Conservation (phyloP, 345 rosid genomes). For the Pseudoturritis turrita region DNA sequence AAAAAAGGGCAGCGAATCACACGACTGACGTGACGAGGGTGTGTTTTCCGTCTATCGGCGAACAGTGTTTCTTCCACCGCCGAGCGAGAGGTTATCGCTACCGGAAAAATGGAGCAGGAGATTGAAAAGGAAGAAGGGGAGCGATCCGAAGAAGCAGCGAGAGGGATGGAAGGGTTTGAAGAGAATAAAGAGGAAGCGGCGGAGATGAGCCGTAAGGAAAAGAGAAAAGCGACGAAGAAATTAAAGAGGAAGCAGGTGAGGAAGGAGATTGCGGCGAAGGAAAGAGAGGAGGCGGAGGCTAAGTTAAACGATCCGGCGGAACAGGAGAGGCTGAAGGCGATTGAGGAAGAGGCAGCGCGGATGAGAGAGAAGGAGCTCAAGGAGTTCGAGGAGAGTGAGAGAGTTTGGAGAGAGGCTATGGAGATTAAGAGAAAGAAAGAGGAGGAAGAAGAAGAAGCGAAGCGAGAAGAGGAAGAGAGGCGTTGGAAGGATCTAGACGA, state of each 20-base stretch:
- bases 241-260: conserved; percentile 70
- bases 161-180: conserved; percentile 13
- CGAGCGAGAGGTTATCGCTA: conserved; percentile 1
- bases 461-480: conserved; percentile 39
- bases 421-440: conserved; percentile 52
- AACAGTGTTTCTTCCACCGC: not conserved
- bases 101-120: conserved; percentile 7
- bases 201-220: conserved; percentile 57
- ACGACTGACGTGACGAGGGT: not conserved
- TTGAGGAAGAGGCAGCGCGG: conserved; percentile 61
- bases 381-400: conserved; percentile 81
- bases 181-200: conserved; percentile 1
- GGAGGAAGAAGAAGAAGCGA: conserved; percentile 48
- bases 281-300: conserved; percentile 58
- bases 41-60: not conserved
- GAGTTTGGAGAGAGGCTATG: conserved; percentile 62
- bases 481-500: conserved; percentile 38
- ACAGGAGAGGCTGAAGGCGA: conserved; percentile 43
- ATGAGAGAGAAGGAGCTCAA: conserved; percentile 51
- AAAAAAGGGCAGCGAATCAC: not conserved
- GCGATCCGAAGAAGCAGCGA: not conserved
- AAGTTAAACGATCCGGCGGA: conserved; percentile 64
- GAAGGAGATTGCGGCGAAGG: conserved; percentile 66
- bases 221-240: conserved; percentile 77
- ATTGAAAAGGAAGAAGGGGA: not conserved